These are phyloP conservation scores for Cavenderia fasciculata DNA, from an alignment of 78 protist species.

Conservation along the genomic window DNA sequence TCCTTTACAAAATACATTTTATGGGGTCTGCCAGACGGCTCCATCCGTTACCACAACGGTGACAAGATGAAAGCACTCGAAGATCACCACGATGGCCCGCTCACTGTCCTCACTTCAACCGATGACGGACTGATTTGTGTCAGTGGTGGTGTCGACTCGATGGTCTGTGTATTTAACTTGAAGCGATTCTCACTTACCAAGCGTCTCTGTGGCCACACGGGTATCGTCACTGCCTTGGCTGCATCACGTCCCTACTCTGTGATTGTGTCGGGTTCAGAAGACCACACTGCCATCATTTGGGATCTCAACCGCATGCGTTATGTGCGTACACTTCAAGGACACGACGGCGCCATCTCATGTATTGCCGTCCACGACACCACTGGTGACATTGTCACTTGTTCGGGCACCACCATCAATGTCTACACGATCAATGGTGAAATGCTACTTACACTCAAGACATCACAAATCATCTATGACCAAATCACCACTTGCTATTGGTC, in stretches of 20 bases:
- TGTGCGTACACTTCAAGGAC: slow-evolving; percentile 31
- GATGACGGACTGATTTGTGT: slow-evolving; percentile 74
- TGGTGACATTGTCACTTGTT: slow-evolving; percentile 75
- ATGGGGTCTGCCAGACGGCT: slow-evolving; percentile 74
- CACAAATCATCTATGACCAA: slow-evolving; percentile 60
- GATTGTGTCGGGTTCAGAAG: slow-evolving; percentile 81
- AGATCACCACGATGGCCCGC: slow-evolving; percentile 72
- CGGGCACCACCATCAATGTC: slow-evolving; percentile 39
- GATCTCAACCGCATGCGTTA: slow-evolving; percentile 84
- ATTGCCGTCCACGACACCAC: slow-evolving; percentile 63
- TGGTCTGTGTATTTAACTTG: slow-evolving; percentile 59
- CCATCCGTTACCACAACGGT: slow-evolving; percentile 45
- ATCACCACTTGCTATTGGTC: slow-evolving; percentile 55
- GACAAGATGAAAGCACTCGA: slow-evolving; percentile 68
- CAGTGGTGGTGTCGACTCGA: slow-evolving; percentile 77
- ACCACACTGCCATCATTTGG: slow-evolving; percentile 86
- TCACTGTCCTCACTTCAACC: slow-evolving; percentile 51
- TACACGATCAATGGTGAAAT: slow-evolving; percentile 66
- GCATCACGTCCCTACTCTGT: slow-evolving; percentile 57
- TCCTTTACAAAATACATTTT: slow-evolving; percentile 11
- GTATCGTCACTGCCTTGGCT: slow-evolving; percentile 75
- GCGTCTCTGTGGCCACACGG: slow-evolving; percentile 72
- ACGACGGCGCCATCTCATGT: slow-evolving; percentile 62
- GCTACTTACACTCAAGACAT: slow-evolving; percentile 20
- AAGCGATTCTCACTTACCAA: slow-evolving; percentile 50